A percentile compares a stretch with the other conserved stretches of the same genome.
Conservation (phyloP, 352 stramenopile genomes). For the Globisporangium abappressorium region DNA sequence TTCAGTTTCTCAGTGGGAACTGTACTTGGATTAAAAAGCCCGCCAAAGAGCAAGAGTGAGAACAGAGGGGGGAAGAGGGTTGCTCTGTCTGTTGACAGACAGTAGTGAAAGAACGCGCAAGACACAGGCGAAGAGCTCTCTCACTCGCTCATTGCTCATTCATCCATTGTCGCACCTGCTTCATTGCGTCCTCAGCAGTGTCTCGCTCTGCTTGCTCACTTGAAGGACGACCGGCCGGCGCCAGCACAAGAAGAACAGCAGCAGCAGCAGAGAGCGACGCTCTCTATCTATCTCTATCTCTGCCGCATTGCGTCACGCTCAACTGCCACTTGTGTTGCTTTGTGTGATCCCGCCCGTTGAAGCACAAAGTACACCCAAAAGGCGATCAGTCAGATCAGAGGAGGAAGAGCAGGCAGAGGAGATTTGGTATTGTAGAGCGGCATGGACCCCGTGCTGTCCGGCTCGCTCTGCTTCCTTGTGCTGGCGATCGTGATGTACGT, state of each 20-base stretch:
- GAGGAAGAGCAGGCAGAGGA: neutral
- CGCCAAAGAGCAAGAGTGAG: neutral
- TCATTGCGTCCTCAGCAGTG: neutral
- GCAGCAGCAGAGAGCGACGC: neutral
- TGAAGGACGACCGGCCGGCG: neutral
- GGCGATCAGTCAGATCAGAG: conserved; percentile 1
- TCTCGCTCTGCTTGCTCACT: neutral
- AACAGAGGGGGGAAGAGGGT: neutral
- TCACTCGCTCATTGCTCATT: too few species aligned
- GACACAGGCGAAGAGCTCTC: neutral
- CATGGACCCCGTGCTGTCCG: conserved; percentile 84
- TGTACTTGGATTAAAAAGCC: neutral
- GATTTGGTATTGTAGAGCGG: neutral
- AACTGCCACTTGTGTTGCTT: neutral
- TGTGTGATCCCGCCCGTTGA: neutral
- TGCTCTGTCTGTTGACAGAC: neutral
- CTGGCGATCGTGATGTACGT: conserved; percentile 88
- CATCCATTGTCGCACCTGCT: neutral
- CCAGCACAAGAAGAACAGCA: neutral
- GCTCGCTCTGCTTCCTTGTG: conserved; percentile 86
- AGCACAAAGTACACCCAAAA: neutral
- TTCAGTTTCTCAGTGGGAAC: neutral
- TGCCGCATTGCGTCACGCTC: neutral
- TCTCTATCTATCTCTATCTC: neutral
- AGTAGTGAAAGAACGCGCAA: neutral